phyloP scores from a whole-genome alignment of 106 monocot species.

The Apostasia ramifera region DNA sequence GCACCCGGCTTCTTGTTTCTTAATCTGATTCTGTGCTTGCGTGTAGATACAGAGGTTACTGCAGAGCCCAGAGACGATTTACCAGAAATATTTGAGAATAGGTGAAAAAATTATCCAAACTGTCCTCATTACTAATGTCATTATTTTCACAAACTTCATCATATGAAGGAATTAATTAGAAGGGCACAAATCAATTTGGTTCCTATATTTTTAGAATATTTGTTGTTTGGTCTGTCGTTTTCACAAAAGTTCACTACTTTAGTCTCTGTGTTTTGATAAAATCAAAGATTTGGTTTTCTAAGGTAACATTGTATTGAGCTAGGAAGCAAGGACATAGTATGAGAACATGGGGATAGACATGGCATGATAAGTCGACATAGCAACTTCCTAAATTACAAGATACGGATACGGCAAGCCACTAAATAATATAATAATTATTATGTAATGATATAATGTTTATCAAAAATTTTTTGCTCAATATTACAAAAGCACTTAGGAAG shows the following conservation, averaged over 20 bases:
- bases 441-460: too few species aligned
- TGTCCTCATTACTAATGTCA: too few species aligned
- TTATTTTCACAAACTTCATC: background rate
- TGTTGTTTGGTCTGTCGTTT: background rate
- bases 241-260: background rate
- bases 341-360: too few species aligned
- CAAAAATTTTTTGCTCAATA: too few species aligned
- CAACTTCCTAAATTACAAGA: too few species aligned
- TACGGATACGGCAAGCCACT: too few species aligned
- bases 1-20: background rate
- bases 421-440: too few species aligned
- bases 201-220: background rate
- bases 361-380: too few species aligned
- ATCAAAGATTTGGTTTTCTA: background rate
- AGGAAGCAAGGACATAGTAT: too few species aligned
- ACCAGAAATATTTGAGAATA: conserved; percentile 65
- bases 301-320: too few species aligned
- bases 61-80: conserved; percentile 40
- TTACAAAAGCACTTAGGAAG: too few species aligned
- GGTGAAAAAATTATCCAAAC: conserved; percentile 15
- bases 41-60: conserved; percentile 28
- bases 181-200: background rate
- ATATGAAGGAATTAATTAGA: background rate
- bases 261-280: background rate
- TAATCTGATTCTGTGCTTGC: background rate